phyloP scores from a whole-genome alignment of 164 flowering plant species.

The Vitis rupestris region DNA sequence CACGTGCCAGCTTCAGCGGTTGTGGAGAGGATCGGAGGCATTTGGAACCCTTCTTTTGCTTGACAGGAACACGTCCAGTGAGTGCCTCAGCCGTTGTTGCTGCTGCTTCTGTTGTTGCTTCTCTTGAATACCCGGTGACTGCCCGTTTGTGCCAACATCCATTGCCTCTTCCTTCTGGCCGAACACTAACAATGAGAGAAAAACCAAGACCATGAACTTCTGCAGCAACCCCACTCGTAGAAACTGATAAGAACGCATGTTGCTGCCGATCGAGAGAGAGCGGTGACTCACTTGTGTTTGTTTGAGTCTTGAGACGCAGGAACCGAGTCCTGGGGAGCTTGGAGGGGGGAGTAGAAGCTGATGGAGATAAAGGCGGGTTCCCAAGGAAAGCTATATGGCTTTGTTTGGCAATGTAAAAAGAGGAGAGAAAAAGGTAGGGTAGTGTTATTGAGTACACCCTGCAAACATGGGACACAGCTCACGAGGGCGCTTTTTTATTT shows the following conservation, averaged over 20 bases:
- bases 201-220: conserved; percentile 21
- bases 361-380: neutral
- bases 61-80: conserved; percentile 27
- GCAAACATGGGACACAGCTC: conserved; percentile 41
- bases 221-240: conserved; percentile 16
- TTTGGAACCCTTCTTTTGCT: conserved; percentile 54
- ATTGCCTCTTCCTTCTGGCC: conserved; percentile 12
- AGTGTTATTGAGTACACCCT: conserved; percentile 25
- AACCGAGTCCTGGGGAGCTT: neutral
- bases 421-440: neutral
- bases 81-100: conserved; percentile 7
- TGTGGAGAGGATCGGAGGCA: conserved; percentile 68
- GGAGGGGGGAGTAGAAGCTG: neutral
- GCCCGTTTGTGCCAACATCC: neutral
- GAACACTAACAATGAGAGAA: conserved; percentile 25
- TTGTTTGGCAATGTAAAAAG: conserved; percentile 10
- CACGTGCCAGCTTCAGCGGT: conserved; percentile 29
- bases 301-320: neutral
- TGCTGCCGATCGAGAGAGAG: conserved; percentile 5
- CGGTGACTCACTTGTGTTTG: neutral
- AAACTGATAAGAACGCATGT: conserved; percentile 13
- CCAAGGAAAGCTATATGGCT: conserved; percentile 17
- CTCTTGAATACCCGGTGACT: neutral
- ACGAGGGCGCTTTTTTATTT: conserved; percentile 21
- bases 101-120: conserved; percentile 6